Evolutionary conservation across 192 early-diverging fungal genomes (phyloP).

Genomic region (Nowakowskiella sp.): DNA sequence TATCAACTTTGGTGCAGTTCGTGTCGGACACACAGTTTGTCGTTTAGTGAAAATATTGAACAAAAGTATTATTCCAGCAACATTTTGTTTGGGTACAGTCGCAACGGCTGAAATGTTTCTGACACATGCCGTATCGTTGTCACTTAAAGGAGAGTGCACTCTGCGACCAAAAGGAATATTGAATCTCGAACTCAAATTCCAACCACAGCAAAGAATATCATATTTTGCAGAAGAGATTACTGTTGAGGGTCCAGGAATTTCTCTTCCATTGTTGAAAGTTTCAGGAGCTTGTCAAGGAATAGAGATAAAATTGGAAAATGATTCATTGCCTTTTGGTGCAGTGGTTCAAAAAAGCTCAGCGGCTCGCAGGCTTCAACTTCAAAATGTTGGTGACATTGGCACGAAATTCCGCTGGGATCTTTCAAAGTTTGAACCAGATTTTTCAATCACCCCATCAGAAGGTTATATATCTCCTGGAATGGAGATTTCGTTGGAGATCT

Average conservation of each 20-base stretch:
- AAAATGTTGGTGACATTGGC: conserved; percentile 52
- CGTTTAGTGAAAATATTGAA: conserved; percentile 40
- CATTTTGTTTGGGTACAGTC: conserved; percentile 34
- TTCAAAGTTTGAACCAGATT: conserved; percentile 38
- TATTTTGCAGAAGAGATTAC: conserved; percentile 45
- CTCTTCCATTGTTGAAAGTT: conserved; percentile 30
- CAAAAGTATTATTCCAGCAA: conserved; percentile 37
- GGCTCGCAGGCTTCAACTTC: conserved; percentile 42
- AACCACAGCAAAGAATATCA: conserved; percentile 35
- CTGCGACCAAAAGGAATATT: conserved; percentile 39
- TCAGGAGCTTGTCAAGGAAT: conserved; percentile 51
- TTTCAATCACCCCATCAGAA: conserved; percentile 49
- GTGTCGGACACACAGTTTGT: conserved; percentile 34
- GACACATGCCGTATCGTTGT: conserved; percentile 21
- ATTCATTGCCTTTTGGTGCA: conserved; percentile 53
- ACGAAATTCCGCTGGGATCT: conserved; percentile 47
- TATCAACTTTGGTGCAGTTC: conserved; percentile 50
- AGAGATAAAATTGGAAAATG: conserved; percentile 48
- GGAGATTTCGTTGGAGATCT: conserved; percentile 51
- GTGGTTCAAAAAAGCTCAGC: conserved; percentile 49
- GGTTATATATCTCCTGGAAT: conserved; percentile 59
- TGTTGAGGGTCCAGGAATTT: conserved; percentile 36
- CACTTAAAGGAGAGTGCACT: conserved; percentile 12
- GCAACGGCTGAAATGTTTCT: conserved; percentile 26
- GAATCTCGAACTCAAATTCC: conserved; percentile 38